These are phyloP conservation scores for Chaetomiaceae sp. DNA, from an alignment of 2,329 filamentous ascomycete genomes.

Conservation along the genomic window DNA sequence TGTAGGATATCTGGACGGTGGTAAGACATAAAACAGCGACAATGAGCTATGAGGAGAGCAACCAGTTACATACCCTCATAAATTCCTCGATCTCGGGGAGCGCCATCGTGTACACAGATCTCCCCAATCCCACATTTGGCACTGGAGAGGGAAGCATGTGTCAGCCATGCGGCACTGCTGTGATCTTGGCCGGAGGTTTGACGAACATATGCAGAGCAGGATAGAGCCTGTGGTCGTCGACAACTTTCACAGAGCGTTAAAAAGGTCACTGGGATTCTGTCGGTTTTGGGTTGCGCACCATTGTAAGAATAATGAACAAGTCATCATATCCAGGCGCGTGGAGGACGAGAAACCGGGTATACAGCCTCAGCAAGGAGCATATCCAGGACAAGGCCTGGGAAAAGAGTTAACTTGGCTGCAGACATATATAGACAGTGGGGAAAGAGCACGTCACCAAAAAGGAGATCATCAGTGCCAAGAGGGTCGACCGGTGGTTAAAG, in stretches of 20 bases:
- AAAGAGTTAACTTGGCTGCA: neutral
- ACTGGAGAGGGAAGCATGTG: neutral
- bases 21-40: neutral
- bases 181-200: neutral
- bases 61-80: neutral
- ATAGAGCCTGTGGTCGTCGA: slow-evolving; percentile 1
- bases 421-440: neutral
- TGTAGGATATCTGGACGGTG: slow-evolving; percentile 21
- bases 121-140: neutral
- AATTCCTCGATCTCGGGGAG: neutral
- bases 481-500: neutral
- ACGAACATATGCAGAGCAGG: slow-evolving; percentile 1
- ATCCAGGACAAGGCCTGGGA: slow-evolving; percentile 9
- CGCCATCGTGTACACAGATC: neutral
- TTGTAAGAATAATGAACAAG: slow-evolving; percentile 8
- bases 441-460: neutral
- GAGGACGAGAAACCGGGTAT: slow-evolving; percentile 7
- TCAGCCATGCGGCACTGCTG: neutral
- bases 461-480: neutral
- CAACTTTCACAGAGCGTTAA: neutral
- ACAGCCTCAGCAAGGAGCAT: slow-evolving; percentile 9
- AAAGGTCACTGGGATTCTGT: neutral
- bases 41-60: neutral
- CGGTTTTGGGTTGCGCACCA: neutral
- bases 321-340: slow-evolving; percentile 11